Conservation (phyloP, 805 yeast species). For the Candida broadrunensis region DNA sequence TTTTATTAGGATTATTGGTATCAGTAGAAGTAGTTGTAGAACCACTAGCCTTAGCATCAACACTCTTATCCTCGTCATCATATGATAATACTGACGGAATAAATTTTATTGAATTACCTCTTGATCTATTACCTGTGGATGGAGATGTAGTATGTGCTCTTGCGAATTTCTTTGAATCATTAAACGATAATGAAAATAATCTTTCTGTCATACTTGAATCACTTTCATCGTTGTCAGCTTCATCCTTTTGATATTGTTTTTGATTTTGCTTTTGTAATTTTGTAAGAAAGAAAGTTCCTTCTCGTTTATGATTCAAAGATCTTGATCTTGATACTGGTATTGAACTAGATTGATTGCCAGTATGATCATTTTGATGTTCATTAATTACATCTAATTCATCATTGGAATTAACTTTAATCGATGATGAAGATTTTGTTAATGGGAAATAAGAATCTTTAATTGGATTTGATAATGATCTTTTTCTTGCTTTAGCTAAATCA, state of each 20-base stretch:
- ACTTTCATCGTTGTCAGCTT: constrained; percentile 12
- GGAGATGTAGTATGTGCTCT: not conserved
- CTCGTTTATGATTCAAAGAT: constrained; percentile 19
- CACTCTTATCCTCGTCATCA: not conserved
- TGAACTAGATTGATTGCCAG: constrained; percentile 4
- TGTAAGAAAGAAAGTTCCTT: constrained; percentile 8
- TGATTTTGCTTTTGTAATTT: constrained; percentile 7
- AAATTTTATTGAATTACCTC: constrained; percentile 25
- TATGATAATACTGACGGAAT: constrained; percentile 20
- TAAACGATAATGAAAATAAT: constrained; percentile 16
- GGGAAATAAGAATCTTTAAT: constrained; percentile 29
- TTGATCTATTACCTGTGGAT: constrained; percentile 1
- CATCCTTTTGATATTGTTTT: too few relatives aligned
- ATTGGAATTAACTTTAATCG: not conserved
- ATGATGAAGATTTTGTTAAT: constrained; percentile 6
- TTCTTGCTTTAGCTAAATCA: constrained; percentile 18
- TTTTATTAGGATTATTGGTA: not conserved
- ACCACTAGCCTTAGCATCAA: not conserved
- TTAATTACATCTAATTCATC: constrained; percentile 20
- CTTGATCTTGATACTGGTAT: constrained; percentile 17
- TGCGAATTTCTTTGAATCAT: not conserved
- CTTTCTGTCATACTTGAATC: constrained; percentile 6
- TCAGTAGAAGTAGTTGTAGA: constrained; percentile 1
- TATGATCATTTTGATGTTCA: constrained; percentile 11
- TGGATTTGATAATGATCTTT: constrained; percentile 24